Percentiles rank a stretch among this genome's conserved stretches.
These are phyloP conservation scores for Aplosporella prunicola DNA, from an alignment of 2,329 filamentous ascomycete species.

Conservation along the genomic window DNA sequence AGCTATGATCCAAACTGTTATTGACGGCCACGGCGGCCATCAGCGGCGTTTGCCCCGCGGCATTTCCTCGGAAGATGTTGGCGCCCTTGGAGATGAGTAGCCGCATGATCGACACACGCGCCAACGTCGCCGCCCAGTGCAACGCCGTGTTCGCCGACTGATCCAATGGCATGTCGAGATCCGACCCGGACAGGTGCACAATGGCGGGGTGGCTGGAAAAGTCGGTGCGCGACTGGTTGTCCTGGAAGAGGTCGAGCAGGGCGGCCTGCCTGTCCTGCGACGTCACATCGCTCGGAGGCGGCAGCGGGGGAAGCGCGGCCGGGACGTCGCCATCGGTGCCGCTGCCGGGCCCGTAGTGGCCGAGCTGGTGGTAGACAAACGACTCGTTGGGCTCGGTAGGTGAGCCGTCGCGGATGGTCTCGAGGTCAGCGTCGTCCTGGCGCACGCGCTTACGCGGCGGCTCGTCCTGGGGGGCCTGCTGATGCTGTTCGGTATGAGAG, in stretches of 20 bases:
- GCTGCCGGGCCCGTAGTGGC: slow-evolving; percentile 38
- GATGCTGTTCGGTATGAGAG: slow-evolving; percentile 24
- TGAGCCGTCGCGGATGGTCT: slow-evolving; percentile 52
- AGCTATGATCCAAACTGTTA: slow-evolving; percentile 85
- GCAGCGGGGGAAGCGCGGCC: slow-evolving; percentile 55
- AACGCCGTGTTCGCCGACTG: slow-evolving; percentile 80
- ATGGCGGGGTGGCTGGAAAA: slow-evolving; percentile 68
- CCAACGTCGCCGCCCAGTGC: slow-evolving; percentile 92
- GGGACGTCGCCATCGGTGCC: slow-evolving; percentile 44
- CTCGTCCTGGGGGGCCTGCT: slow-evolving; percentile 43
- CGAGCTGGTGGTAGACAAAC: slow-evolving; percentile 52
- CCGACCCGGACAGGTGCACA: slow-evolving; percentile 61
- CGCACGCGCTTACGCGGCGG: slow-evolving; percentile 72
- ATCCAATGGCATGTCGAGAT: slow-evolving; percentile 90
- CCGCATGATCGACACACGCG: slow-evolving; percentile 71
- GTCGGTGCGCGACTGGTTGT: slow-evolving; percentile 52
- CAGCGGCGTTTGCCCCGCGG: slow-evolving; percentile 79
- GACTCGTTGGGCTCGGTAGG: slow-evolving; percentile 75
- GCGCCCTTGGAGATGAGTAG: slow-evolving; percentile 76
- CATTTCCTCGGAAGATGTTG: slow-evolving; percentile 79
- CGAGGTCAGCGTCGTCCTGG: slow-evolving; percentile 43
- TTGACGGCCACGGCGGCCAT: slow-evolving; percentile 90
- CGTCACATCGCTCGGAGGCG: slow-evolving; percentile 49
- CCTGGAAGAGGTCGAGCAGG: slow-evolving; percentile 58
- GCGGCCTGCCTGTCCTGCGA: slow-evolving; percentile 74